Base-by-base conservation (phyloP, 2,329 filamentous ascomycete genomes). In the Aureobasidium sp. region DNA sequence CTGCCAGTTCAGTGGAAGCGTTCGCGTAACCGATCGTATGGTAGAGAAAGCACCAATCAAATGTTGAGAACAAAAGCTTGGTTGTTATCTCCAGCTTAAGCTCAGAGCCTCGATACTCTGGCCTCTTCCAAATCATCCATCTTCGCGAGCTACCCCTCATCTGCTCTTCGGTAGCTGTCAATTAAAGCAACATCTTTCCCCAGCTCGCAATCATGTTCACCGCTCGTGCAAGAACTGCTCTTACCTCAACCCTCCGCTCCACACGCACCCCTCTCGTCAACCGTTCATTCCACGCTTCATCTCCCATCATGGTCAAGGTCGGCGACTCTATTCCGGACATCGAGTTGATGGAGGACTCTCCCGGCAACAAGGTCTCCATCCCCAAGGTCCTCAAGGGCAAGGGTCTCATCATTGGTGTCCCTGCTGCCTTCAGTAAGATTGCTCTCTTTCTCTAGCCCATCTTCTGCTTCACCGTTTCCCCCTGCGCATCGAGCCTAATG, bases 281-380 rank as follows among this genome's bases (percentile, higher is more conserved):
- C 39, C 67, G 71, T 60, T 63, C 68, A 67, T 92, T 92, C 79
- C 87, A 90, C 78, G 78, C 80, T 65, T 84, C 86, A 39, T 75
- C 82, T 50, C 80, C 80, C 52, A 79, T 79, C 47, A 78, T 84
- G 66, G 88, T 97, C 72, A 83, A 88, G 69, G 86, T 86, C 63
- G 92, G 92, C 70, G 91, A 97, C 74, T 77, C 81, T 67, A 80
- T 97, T 61, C 94, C 93, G 48, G 78, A 86, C 75, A 77, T 93
- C 62, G 85, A 91, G 66, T 86, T 89, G 54, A 83, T 96, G 68
- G 87, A 97, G 78, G 83, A 84, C 76, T 91, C 88, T 21, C 93
- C 93, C 0, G 91, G 89, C 64, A 95, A 91, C 82, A 94, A 92
- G 77, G 86, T 97, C 75, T 93, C 90, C 76, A 82, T 97, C 63